A percentile compares a stretch with the other conserved stretches of the same genome.
Conservation (phyloP, 2,329 filamentous ascomycete genomes). For the Septoria petroselini region DNA sequence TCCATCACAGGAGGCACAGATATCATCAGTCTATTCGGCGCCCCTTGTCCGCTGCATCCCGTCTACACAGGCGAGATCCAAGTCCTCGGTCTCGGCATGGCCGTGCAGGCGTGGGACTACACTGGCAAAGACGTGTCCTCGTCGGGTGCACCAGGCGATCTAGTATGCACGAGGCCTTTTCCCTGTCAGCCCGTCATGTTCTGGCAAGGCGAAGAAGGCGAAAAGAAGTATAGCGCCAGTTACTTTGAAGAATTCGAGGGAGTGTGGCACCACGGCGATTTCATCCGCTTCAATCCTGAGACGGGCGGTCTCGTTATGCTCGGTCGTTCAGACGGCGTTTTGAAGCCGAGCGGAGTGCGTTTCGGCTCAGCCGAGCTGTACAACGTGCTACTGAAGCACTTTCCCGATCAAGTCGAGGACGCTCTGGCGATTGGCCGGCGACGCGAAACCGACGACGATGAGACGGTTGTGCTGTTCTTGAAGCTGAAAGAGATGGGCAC, state of each 20-base stretch:
- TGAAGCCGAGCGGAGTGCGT: constrained; percentile 87
- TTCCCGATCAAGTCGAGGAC: constrained; percentile 74
- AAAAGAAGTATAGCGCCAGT: constrained; percentile 72
- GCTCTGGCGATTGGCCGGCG: constrained; percentile 82
- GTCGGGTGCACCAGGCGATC: constrained; percentile 72
- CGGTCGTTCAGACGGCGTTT: constrained; percentile 83
- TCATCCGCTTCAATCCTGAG: constrained; percentile 66
- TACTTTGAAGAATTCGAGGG: constrained; percentile 83
- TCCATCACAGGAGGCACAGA: constrained; percentile 96
- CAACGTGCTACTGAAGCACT: constrained; percentile 83
- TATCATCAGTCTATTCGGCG: constrained; percentile 91
- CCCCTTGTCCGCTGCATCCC: constrained; percentile 60
- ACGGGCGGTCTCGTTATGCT: constrained; percentile 86
- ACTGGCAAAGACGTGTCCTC: constrained; percentile 57
- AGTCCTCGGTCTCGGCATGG: constrained; percentile 51
- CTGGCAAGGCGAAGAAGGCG: constrained; percentile 66
- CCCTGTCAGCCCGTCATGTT: constrained; percentile 89
- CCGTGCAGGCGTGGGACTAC: constrained; percentile 50
- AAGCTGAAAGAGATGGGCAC: constrained; percentile 62
- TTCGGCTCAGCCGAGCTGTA: constrained; percentile 97
- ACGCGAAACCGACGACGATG: constrained; percentile 68
- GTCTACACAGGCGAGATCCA: constrained; percentile 53
- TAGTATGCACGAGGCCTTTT: constrained; percentile 83
- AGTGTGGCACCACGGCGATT: constrained; percentile 94
- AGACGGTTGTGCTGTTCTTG: constrained; percentile 84